These are phyloP conservation scores for Penicillium freii DNA, from an alignment of 2,329 filamentous ascomycete species.

Conservation along the genomic window DNA sequence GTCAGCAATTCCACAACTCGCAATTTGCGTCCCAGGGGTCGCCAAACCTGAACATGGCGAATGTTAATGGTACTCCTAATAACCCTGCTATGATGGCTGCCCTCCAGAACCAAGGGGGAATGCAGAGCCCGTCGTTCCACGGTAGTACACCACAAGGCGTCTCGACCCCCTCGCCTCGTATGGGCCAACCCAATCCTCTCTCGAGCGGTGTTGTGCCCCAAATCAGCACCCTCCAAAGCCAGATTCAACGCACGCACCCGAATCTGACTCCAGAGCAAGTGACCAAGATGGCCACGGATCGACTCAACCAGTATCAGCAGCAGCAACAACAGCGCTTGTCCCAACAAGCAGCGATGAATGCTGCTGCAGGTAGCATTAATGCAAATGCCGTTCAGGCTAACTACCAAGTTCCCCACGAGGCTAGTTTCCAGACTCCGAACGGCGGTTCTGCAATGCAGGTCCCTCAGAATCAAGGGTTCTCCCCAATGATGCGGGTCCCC, in stretches of 20 bases:
- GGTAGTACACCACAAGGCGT: slow-evolving; percentile 39
- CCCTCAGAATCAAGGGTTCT: slow-evolving; percentile 51
- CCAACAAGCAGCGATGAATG: slow-evolving; percentile 52
- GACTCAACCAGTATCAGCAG: slow-evolving; percentile 49
- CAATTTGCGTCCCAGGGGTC: slow-evolving; percentile 43
- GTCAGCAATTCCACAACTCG: slow-evolving; percentile 40
- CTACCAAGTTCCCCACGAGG: slow-evolving; percentile 41
- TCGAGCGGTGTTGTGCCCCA: slow-evolving; percentile 55
- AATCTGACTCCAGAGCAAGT: slow-evolving; percentile 55
- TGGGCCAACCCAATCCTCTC: slow-evolving; percentile 50
- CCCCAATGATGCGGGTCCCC: slow-evolving; percentile 54
- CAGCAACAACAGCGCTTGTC: slow-evolving; percentile 50
- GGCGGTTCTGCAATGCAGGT: slow-evolving; percentile 43
- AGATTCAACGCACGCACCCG: slow-evolving; percentile 53
- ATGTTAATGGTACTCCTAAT: slow-evolving; percentile 40
- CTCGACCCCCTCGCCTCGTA: slow-evolving; percentile 48
- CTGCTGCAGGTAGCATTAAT: slow-evolving; percentile 48
- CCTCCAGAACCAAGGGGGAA: slow-evolving; percentile 44
- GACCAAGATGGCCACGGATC: slow-evolving; percentile 52
- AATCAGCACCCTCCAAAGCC: slow-evolving; percentile 54
- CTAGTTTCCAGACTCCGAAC: slow-evolving; percentile 37
- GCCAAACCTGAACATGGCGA: slow-evolving; percentile 46
- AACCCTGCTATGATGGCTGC: slow-evolving; percentile 47
- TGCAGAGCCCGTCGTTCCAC: slow-evolving; percentile 47
- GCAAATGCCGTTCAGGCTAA: slow-evolving; percentile 35